Evolutionary conservation across 2,329 filamentous ascomycete genomes (phyloP).

Genomic region (Purpureocillium takamizusanense): DNA sequence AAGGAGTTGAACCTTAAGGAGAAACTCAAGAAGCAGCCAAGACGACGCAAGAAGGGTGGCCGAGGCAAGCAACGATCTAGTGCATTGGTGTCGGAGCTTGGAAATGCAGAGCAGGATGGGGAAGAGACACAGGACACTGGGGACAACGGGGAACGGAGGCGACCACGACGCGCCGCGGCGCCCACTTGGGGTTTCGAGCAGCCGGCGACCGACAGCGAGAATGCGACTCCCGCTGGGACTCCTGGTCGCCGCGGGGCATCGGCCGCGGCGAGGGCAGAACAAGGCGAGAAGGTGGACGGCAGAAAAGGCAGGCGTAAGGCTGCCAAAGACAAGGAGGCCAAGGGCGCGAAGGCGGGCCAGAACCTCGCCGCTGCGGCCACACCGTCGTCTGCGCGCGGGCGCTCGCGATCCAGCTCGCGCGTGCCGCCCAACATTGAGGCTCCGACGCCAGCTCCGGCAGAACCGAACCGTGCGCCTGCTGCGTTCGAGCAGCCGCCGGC

Average conservation of each 20-base stretch:
- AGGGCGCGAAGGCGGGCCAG: conserved; percentile 29
- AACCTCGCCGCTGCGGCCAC: conserved; percentile 37
- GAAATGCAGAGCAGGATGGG: conserved; percentile 47
- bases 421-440: conserved; percentile 33
- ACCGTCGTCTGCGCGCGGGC: conserved; percentile 30
- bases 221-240: conserved; percentile 46
- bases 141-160: conserved; percentile 51
- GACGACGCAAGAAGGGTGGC: conserved; percentile 45
- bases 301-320: conserved; percentile 27
- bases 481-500: conserved; percentile 34
- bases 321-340: conserved; percentile 31
- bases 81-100: conserved; percentile 57
- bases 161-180: conserved; percentile 56
- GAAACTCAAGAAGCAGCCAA: conserved; percentile 58
- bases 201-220: conserved; percentile 50
- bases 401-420: conserved; percentile 47
- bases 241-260: conserved; percentile 40
- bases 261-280: conserved; percentile 29
- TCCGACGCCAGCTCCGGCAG: conserved; percentile 26
- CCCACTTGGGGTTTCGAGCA: conserved; percentile 64
- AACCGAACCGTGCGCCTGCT: conserved; percentile 28
- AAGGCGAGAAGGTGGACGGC: conserved; percentile 35
- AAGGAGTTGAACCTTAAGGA: conserved; percentile 69
- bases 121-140: conserved; percentile 47
- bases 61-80: conserved; percentile 52